Evolutionary conservation across 116 monocot genomes (phyloP), one percentile per base, ranked within the genome.

Genomic region (Cymodocea nodosa): DNA sequence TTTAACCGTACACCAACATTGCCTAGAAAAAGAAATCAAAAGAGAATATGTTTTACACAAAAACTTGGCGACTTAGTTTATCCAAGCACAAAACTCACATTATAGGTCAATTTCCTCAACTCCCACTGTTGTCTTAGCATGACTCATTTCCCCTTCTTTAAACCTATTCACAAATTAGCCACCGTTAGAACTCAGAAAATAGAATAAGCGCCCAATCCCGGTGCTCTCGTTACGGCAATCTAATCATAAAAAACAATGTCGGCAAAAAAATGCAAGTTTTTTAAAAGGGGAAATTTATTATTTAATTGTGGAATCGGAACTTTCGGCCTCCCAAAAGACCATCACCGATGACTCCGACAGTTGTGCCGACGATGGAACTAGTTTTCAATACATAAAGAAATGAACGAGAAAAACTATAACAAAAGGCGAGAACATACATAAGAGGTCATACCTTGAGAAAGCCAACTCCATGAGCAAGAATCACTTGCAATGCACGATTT

Each of bases 141-240:
- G 23, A 64, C 8, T 84, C 84, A 84, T 71, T 80, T 84, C 74
- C 75, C 74, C 77, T 80, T 74, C 71, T 69, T 72, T 72, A 80
- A 70, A 78, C 84, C 77, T 84, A 76, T 44, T 34, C 24, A 70
- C 56, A 70, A 15, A 64, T 70, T 52, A 62, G 23, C 22, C 4
- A 71, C 57, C 56, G 73, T 49, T 50, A 76, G 24, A 70, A 73
- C 71, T 30, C 10, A 71, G 35, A 18, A 35, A 49, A 61, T 53
- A 24, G 25, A 8, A 25, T 23, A 67, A 10, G 10, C 19, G 17
- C 18, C 17, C 19, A 19, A n/a, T 37, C 18, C 19, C 19, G 15
- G 17, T 36, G 11, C 15, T 24, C 25, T 0, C 15, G 13, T 58
- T 25, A 56, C 12, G 44, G 12, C 44, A 44, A 44, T 44, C 44